Conservation (phyloP, 305 asterid genomes). For the Nicotiana rustica region DNA sequence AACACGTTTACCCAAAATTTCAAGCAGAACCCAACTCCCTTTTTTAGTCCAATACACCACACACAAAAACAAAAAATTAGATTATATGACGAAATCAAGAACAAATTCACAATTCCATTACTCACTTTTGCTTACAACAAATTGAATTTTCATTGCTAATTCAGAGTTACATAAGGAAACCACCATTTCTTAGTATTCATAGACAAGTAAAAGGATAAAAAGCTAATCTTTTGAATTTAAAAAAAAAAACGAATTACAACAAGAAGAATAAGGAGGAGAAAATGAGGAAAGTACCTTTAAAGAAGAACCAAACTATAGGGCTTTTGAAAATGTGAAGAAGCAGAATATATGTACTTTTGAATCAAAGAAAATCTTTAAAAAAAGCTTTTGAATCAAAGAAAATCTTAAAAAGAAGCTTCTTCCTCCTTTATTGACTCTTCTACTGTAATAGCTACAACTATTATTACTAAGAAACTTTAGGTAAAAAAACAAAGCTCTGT, state of each 20-base stretch:
- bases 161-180: background rate
- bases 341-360: background rate
- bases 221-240: background rate
- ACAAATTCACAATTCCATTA: background rate
- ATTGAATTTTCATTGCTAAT: constrained; percentile 1
- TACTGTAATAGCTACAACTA: background rate
- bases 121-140: background rate
- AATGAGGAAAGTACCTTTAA: constrained; percentile 11
- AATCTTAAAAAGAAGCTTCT: background rate
- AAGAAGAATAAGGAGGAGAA: background rate
- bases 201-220: constrained; percentile 1
- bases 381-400: background rate
- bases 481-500: background rate
- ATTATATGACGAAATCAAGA: no score
- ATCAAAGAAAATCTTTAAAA: background rate
- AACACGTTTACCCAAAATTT: background rate
- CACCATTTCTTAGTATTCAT: background rate
- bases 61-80: background rate
- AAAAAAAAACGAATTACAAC: background rate
- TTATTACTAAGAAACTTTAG: background rate
- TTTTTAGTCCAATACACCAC: background rate
- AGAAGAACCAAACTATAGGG: constrained; percentile 5
- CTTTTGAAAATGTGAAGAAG: constrained; percentile 11
- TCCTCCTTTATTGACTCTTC: constrained; percentile 8
- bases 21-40: background rate